Base-by-base conservation (phyloP, 305 asterid species). In the Plantago coronopus region DNA sequence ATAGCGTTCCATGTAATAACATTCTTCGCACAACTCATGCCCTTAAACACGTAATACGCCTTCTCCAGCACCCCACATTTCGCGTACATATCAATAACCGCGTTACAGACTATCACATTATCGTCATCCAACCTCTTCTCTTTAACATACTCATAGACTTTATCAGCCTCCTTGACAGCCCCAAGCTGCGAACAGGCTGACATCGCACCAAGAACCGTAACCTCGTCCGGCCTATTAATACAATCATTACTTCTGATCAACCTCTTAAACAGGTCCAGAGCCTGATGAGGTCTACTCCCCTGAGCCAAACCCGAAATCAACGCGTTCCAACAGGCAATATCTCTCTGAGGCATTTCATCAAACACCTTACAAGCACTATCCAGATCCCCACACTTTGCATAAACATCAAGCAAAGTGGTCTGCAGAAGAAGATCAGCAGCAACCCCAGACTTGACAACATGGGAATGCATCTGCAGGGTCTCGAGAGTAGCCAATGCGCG, bases 171-270 rank as follows among this genome's bases (percentile, higher is more conserved):
- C 62, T 64, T 66, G 46, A 69, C 68, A 1, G 89, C 93, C 12
- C 99, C 97, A 34, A 89, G 81, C 85, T 93, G 99, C 12, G 95
- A 79, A 55, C 96, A 89, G 0, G 99, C 95, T 0, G 94, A 81
- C 55, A 93, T 78, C 1, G 88, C 96, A 1, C 97, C 99, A 7
- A 93, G 81, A 21, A 89, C 94, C 17, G 95, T 89, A 46, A 93
- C 75, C 77, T 85, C 97, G 62, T 93, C 85, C n/a, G 95, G 90
- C 72, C 50, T 55, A n/a, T n/a, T n/a, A 65, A 72, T 61, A 43
- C 3, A 50, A 2, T 27, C 34, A 27, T 4, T 4, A 27, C 65
- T 57, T 49, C 37, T 60, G 67, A 61, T 70, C 81, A 34, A 81
- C 49, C 64, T 47, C 69, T 82, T 66, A 64, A 87, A 93, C 61